Conservation (phyloP, 164 flowering plant species). For the Liquidambar formosana region DNA sequence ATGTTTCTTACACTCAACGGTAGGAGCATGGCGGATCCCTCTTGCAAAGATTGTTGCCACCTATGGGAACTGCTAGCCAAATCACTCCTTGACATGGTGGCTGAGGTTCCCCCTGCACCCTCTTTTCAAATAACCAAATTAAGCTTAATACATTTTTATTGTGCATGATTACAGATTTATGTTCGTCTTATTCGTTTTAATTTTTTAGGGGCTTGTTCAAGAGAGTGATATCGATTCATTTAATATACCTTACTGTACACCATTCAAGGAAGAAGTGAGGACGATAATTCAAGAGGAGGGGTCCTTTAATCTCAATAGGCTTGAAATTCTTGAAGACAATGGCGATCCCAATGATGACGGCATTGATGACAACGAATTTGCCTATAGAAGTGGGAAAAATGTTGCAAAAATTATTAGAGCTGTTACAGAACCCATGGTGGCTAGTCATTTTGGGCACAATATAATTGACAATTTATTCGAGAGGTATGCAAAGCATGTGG, state of each 20-base stretch:
- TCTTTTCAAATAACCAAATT: too few species aligned
- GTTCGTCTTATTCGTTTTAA: too few species aligned
- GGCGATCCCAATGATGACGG: neutral
- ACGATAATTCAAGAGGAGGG: conserved; percentile 10
- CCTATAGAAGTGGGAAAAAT: neutral
- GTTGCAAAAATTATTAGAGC: conserved; percentile 1
- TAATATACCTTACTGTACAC: conserved; percentile 9
- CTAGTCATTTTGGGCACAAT: too few species aligned
- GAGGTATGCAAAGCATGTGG: too few species aligned
- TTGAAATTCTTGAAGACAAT: neutral
- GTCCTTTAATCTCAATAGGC: conserved; percentile 5
- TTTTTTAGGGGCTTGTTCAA: conserved; percentile 6
- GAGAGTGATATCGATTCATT: conserved; percentile 1
- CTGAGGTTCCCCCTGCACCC: conserved; percentile 14
- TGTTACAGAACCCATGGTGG: neutral
- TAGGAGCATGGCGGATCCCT: conserved; percentile 4
- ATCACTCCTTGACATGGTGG: conserved; percentile 15
- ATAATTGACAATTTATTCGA: too few species aligned
- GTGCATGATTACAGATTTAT: too few species aligned
- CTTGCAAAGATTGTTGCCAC: conserved; percentile 9
- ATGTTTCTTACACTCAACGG: conserved; percentile 24
- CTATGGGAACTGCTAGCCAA: conserved; percentile 15
- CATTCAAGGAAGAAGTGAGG: neutral
- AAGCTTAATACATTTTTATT: neutral
- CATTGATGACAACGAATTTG: neutral